Conservation (phyloP, 108 stramenopile genomes). For the Pinguiococcus pyrenoidosus region DNA sequence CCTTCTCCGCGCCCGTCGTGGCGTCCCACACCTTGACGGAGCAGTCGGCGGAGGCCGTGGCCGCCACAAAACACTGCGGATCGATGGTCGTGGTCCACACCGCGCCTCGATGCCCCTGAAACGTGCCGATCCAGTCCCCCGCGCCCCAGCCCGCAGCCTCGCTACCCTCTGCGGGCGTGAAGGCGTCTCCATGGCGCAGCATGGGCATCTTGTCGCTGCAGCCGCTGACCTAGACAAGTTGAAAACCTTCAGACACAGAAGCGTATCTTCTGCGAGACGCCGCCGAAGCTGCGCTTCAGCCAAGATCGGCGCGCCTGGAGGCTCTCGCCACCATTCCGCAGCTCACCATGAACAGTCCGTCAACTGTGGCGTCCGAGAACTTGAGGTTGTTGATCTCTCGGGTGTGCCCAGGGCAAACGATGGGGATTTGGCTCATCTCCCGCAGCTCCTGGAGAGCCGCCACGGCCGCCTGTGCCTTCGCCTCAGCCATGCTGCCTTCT, state of each 20-base stretch:
- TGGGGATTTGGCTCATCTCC: slow-evolving; percentile 30
- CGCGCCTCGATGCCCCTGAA: slow-evolving; percentile 96
- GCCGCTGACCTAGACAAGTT: too few species aligned
- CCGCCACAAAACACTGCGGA: slow-evolving; percentile 56
- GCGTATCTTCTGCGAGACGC: too few species aligned
- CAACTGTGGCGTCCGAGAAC: slow-evolving; percentile 3
- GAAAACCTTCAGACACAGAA: too few species aligned
- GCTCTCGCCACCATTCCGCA: not conserved
- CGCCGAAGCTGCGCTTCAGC: too few species aligned
- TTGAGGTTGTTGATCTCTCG: slow-evolving; percentile 17
- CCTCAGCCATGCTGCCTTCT: too few species aligned
- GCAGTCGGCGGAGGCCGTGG: slow-evolving; percentile 71
- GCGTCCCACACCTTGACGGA: slow-evolving; percentile 43
- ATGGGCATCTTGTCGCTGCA: slow-evolving; percentile 81
- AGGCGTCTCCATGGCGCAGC: slow-evolving; percentile 76
- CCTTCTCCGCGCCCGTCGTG: slow-evolving; percentile 31
- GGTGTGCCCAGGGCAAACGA: slow-evolving; percentile 84
- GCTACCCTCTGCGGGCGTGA: too few species aligned
- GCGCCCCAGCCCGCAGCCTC: too few species aligned
- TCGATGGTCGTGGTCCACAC: slow-evolving; percentile 91
- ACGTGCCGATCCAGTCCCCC: slow-evolving; percentile 99
- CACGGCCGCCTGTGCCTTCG: too few species aligned
- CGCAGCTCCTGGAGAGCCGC: too few species aligned
- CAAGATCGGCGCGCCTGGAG: not conserved
- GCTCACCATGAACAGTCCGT: slow-evolving; percentile 19